A percentile compares a stretch with the other conserved stretches of the same genome.
Evolutionary conservation across 2,329 filamentous ascomycete species (phyloP).

Genomic region (Rhynchosporium graminicola): DNA sequence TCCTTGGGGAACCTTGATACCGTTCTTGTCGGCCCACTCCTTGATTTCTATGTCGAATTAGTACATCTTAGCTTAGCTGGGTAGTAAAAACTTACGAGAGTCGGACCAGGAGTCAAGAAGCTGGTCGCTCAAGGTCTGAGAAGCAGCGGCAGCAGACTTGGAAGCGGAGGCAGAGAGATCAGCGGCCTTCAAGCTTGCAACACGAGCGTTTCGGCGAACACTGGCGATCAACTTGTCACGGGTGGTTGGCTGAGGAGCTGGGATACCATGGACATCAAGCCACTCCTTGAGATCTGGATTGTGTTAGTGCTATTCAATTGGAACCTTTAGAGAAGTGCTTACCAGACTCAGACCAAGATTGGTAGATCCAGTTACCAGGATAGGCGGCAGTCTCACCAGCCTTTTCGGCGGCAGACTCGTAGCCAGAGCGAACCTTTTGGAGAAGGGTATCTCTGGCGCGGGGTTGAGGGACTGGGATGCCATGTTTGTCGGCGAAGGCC

Average conservation of each 20-base stretch:
- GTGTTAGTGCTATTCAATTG: conserved; percentile 22
- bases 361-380: conserved; percentile 93
- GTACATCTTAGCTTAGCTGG: neutral
- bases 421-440: conserved; percentile 75
- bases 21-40: conserved; percentile 89
- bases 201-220: conserved; percentile 86
- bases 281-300: conserved; percentile 79
- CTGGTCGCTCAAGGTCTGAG: conserved; percentile 75
- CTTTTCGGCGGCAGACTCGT: conserved; percentile 75
- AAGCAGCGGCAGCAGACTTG: conserved; percentile 67
- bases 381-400: conserved; percentile 77
- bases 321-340: conserved; percentile 11
- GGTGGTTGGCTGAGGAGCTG: conserved; percentile 77
- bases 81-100: conserved; percentile 46
- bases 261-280: conserved; percentile 85
- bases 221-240: conserved; percentile 87
- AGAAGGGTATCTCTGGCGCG: conserved; percentile 82
- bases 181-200: conserved; percentile 70
- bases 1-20: conserved; percentile 86
- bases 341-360: conserved; percentile 78
- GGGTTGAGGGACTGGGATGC: conserved; percentile 82
- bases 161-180: conserved; percentile 61
- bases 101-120: conserved; percentile 91
- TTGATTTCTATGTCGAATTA: conserved; percentile 64
- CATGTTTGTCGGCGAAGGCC: conserved; percentile 85